Base-by-base conservation (phyloP, 2,329 filamentous ascomycete species). In the Fusarium acutatum region DNA sequence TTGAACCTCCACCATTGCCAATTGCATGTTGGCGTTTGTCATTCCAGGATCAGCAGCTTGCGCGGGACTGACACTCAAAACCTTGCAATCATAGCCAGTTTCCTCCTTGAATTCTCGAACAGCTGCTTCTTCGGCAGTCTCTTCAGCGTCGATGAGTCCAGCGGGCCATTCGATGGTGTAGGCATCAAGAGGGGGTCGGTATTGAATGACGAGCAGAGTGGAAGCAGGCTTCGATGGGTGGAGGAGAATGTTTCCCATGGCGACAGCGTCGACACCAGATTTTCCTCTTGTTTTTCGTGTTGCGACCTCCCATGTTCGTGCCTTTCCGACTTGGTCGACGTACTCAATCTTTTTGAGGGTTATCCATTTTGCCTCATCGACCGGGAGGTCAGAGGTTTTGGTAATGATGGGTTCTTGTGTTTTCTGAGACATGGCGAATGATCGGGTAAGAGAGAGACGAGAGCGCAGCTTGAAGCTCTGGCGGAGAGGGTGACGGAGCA, bases 121-220 rank as follows among this genome's bases (percentile, higher is more conserved):
- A 5, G 76, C 76, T 0, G 76, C 76, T 64, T 78, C 47, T 8
- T 78, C 76, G 15, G 69, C 64, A 18, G 73, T 78, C 38, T 78
- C 76, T 5, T 78, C 73, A 1, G 73, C 74, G n/a, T 78, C 76
- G 15, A 78, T 70, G 20, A 78, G 75, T 5, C 76, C 76, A 1
- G 76, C 76, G 0, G 76, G 76, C 76, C 76, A 78, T n/a, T 78
- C 76, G 20, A 78, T 70, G 0, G 76, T 78, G 67, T 76, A 78
- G 56, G 76, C 69, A 43, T 78, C 76, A 28, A 78, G 71, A 46
- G 76, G 76, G 7, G 76, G 76, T 24, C 76, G 73, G 41, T 78
- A 78, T 3, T 78, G 76, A 34, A 78, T 78, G 59, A 78, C 76
- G 40, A 78, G 60, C 10, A 78, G 67, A 49, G 76, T 78, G 7